These are phyloP conservation scores for Magnaporthales sp. DNA, from an alignment of 2,329 filamentous ascomycete genomes.

Conservation along the genomic window DNA sequence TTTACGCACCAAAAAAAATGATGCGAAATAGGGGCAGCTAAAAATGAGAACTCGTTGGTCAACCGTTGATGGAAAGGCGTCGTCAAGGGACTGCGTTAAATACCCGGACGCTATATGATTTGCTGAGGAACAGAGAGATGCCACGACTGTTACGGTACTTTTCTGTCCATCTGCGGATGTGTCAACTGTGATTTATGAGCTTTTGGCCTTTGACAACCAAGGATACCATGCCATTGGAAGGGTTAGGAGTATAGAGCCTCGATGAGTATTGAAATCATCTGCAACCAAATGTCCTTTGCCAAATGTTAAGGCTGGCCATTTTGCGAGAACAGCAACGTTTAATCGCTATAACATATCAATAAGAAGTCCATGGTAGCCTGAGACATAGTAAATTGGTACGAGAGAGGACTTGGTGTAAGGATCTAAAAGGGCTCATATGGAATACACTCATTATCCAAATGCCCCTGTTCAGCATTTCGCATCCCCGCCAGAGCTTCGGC, in stretches of 20 bases:
- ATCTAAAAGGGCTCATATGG: too few species aligned
- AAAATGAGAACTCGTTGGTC: constrained; percentile 7
- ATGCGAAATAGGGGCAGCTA: constrained; percentile 4
- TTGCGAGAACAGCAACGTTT: neutral
- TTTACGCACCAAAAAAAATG: constrained; percentile 2
- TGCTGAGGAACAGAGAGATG: neutral
- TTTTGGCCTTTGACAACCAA: neutral
- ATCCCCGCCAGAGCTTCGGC: neutral
- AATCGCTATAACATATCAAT: neutral
- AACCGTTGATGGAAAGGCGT: neutral
- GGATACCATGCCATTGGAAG: neutral
- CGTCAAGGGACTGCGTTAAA: neutral
- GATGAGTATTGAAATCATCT: neutral
- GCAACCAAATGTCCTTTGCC: neutral
- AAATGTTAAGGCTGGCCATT: neutral
- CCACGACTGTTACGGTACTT: neutral
- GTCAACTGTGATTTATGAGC: neutral
- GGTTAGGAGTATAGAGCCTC: neutral
- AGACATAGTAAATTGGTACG: too few species aligned
- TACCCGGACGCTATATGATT: neutral
- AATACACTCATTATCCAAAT: neutral
- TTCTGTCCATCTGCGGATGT: neutral
- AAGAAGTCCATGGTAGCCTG: neutral
- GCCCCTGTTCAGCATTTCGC: neutral
- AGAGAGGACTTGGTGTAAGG: too few species aligned